phyloP scores from a whole-genome alignment of 1,284 basidiomycete genomes.

The Kwoniella shivajii region DNA sequence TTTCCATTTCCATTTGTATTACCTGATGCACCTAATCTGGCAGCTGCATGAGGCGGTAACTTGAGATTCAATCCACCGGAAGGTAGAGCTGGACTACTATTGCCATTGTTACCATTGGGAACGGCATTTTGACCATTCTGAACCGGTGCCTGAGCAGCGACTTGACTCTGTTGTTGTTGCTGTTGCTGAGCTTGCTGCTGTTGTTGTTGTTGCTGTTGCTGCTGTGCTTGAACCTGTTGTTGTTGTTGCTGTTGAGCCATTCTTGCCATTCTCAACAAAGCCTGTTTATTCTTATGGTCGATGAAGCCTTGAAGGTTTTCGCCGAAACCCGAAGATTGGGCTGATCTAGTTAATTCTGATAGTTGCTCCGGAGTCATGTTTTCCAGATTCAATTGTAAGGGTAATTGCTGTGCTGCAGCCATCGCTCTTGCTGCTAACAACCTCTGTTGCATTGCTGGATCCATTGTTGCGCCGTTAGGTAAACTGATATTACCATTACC shows the following conservation, averaged over 20 bases:
- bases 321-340: conserved; percentile 31
- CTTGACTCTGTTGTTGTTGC: neutral
- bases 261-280: conserved; percentile 29
- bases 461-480: conserved; percentile 4
- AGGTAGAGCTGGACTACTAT: conserved; percentile 25
- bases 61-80: conserved; percentile 42
- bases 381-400: conserved; percentile 15
- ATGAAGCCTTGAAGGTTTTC: conserved; percentile 37
- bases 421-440: conserved; percentile 9
- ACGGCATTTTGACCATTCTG: neutral
- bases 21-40: conserved; percentile 32
- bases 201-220: conserved; percentile 11
- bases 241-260: conserved; percentile 29
- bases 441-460: conserved; percentile 15
- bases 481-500: neutral
- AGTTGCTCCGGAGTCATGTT: conserved; percentile 27
- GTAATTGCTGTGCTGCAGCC: conserved; percentile 11
- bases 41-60: conserved; percentile 46
- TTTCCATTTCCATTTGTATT: conserved; percentile 5
- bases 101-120: too few species aligned
- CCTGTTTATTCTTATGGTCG: conserved; percentile 30
- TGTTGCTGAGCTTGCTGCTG: neutral
- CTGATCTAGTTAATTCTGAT: conserved; percentile 21
- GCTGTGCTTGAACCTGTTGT: conserved; percentile 14
- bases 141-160: neutral